Evolutionary conservation across 1,284 basidiomycete species (phyloP), one percentile per base, ranked within the genome.

Genomic region (Ceratobasidium sp.): DNA sequence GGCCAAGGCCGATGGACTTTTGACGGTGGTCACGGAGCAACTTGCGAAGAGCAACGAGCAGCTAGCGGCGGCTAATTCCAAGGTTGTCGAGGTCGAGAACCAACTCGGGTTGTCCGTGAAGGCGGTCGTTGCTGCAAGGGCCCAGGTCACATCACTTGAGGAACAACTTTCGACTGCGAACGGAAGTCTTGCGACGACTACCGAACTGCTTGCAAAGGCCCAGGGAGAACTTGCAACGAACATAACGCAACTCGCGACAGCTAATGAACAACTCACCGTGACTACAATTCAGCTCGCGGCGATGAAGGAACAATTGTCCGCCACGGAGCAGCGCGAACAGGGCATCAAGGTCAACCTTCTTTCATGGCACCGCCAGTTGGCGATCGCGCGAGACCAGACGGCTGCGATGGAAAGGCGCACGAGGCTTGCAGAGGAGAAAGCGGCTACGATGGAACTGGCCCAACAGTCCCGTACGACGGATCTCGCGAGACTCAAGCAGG

Each of bases 291-390:
- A 59, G 18, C 35, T 59, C 32, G 11, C 30, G 16, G 5, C 57
- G 21, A 26, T 26, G 16, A 59, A 59, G 57, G 44, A 26, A n/a
- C 38, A 59, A 23, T 44, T 59, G 38, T 11, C 38, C 13, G 18
- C 35, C 4, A 26, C 32, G 2, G n/a, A 55, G 23, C 41, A 38
- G 28, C 50, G 64, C 55, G 64, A 69, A 11, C 52, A 44, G 2
- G 52, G 16, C 7, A 35, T 55, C 9, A 16, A 47, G 38, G n/a
- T 52, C 32, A 23, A 55, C 16, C n/a, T 41, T 18, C 14, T n/a
- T 28, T 55, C 50, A 8, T 54, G 63, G 63, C 44, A 54, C 35
- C n/a, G 14, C 4, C 63, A 66, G 32, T 23, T 66, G 26, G 54
- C 38, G 13, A n/a, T 49, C n/a, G 52, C 52, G 4, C 41, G 32